A percentile compares a stretch with the other conserved stretches of the same genome.
Evolutionary conservation across 2,329 filamentous ascomycete genomes (phyloP).

Genomic region (Colletotrichum sidae): DNA sequence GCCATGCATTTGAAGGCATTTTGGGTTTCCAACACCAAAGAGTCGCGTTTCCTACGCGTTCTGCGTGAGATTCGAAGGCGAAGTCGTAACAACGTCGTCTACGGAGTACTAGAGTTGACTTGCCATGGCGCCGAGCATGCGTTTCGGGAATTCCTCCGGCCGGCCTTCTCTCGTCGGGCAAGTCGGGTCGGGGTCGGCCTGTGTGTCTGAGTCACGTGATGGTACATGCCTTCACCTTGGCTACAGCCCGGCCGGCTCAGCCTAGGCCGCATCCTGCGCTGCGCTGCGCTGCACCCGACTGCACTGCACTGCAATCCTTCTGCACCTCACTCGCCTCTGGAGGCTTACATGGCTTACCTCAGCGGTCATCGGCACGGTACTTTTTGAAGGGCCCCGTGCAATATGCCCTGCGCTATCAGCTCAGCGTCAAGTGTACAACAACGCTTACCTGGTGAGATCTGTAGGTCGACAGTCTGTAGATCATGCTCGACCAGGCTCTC

Average conservation of each 20-base stretch:
- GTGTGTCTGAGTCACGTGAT: conserved; percentile 15
- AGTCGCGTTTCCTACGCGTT: conserved; percentile 13
- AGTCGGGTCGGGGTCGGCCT: background rate
- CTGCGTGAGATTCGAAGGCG: background rate
- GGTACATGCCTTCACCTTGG: background rate
- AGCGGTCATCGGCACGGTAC: conserved; percentile 27
- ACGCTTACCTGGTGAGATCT: background rate
- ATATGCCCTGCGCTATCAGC: conserved; percentile 17
- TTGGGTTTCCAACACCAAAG: conserved; percentile 11
- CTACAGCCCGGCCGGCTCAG: background rate
- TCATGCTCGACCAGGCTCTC: no score
- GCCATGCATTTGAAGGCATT: background rate
- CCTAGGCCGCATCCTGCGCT: background rate
- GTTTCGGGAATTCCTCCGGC: background rate
- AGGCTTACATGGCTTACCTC: conserved; percentile 18
- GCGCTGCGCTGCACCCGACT: conserved; percentile 1
- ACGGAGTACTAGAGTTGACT: no score
- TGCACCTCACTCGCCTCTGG: background rate
- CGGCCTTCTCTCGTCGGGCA: conserved; percentile 13
- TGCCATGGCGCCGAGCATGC: conserved; percentile 11
- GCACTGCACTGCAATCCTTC: background rate
- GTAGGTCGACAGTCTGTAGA: no score
- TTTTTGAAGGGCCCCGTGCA: conserved; percentile 7
- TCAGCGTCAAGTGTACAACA: conserved; percentile 9
- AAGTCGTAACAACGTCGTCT: no score